These are phyloP conservation scores for Leccinum broughii DNA, from an alignment of 768 basidiomycete species.

Conservation along the genomic window DNA sequence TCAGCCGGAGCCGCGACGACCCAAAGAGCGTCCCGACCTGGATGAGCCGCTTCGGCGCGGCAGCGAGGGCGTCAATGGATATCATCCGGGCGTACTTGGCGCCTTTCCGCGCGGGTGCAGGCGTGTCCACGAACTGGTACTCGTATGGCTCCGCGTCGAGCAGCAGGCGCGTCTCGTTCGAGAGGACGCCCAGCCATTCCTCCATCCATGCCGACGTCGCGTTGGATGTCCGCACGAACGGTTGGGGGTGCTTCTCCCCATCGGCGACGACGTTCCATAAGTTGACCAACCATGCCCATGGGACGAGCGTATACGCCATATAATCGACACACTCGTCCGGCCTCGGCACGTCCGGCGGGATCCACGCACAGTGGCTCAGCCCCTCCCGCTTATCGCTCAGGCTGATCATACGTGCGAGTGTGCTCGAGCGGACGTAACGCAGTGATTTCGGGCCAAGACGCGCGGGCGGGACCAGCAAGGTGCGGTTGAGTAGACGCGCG, in stretches of 20 bases:
- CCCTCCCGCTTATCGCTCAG: slow-evolving; percentile 51
- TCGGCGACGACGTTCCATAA: slow-evolving; percentile 38
- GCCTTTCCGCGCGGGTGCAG: slow-evolving; percentile 7
- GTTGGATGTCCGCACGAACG: slow-evolving; percentile 51
- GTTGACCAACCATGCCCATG: slow-evolving; percentile 74
- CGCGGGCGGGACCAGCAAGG: slow-evolving; percentile 75
- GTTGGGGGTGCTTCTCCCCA: slow-evolving; percentile 30
- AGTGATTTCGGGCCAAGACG: slow-evolving; percentile 63
- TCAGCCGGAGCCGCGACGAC: slow-evolving; percentile 63
- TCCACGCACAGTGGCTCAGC: slow-evolving; percentile 48
- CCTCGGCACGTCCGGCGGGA: slow-evolving; percentile 35
- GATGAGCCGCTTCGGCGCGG: slow-evolving; percentile 47
- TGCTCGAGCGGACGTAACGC: slow-evolving; percentile 57
- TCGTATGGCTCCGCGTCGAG: slow-evolving; percentile 60
- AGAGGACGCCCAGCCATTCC: slow-evolving; percentile 26
- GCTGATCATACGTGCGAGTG: slow-evolving; percentile 43
- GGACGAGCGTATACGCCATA: slow-evolving; percentile 57
- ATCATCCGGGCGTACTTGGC: slow-evolving; percentile 12
- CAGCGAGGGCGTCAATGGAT: slow-evolving; percentile 13
- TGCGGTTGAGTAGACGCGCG: slow-evolving; percentile 68
- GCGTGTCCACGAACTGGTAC: slow-evolving; percentile 25
- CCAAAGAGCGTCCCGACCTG: slow-evolving; percentile 79
- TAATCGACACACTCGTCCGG: slow-evolving; percentile 64
- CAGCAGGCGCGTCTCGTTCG: slow-evolving; percentile 46
- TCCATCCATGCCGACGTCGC: slow-evolving; percentile 39